These are phyloP conservation scores for Eimeria sp. DNA, from an alignment of 169 alveolate species.

Conservation along the genomic window DNA sequence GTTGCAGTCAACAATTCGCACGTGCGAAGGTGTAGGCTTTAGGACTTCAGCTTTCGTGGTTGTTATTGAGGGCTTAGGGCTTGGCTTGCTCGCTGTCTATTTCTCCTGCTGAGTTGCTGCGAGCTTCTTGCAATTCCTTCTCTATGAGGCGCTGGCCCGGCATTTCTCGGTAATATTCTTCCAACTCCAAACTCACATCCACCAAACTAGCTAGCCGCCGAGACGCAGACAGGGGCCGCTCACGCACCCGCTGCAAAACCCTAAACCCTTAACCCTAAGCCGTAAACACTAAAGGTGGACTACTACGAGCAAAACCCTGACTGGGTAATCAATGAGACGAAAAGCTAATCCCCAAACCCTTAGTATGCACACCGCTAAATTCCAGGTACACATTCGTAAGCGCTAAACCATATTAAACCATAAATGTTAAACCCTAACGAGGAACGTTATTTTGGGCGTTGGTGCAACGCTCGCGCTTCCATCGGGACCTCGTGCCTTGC, in stretches of 20 bases:
- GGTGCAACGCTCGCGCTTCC: too few species aligned
- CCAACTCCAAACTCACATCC: slow-evolving; percentile 7
- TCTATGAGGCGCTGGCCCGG: neutral
- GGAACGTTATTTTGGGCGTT: neutral
- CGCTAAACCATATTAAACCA: neutral
- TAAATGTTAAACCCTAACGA: neutral
- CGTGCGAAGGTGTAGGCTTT: neutral
- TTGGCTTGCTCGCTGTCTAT: neutral
- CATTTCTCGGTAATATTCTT: neutral
- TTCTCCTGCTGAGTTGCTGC: neutral
- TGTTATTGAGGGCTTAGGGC: neutral
- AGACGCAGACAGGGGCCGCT: slow-evolving; percentile 10
- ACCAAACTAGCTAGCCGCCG: neutral
- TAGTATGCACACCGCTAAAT: neutral
- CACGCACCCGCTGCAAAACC: neutral
- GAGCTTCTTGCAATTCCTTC: neutral
- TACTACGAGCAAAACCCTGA: too few species aligned
- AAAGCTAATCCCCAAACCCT: neutral
- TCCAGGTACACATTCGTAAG: neutral
- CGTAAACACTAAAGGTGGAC: neutral
- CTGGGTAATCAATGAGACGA: too few species aligned
- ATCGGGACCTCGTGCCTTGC: too few species aligned
- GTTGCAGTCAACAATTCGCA: too few species aligned
- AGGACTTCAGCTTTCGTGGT: neutral
- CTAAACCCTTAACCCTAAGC: neutral